Evolutionary conservation across 805 yeast genomes (phyloP).

Genomic region (Phaffomyces antillensis): DNA sequence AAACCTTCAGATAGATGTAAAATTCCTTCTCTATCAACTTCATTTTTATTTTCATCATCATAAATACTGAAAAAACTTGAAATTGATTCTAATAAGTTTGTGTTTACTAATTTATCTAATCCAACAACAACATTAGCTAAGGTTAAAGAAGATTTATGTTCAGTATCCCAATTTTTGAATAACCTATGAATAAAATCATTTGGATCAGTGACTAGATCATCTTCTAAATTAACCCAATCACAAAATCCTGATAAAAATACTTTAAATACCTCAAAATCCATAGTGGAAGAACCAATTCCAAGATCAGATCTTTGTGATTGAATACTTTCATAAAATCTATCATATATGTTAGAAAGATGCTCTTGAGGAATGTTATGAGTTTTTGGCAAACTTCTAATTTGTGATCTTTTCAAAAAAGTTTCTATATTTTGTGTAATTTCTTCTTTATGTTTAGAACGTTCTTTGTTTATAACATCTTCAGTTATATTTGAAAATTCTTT

Average conservation of each 20-base stretch:
- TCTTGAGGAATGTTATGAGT: constrained; percentile 51
- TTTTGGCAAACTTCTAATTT: constrained; percentile 77
- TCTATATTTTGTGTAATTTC: constrained; percentile 83
- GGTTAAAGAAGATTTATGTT: constrained; percentile 46
- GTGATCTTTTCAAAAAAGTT: constrained; percentile 85
- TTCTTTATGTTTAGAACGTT: constrained; percentile 64
- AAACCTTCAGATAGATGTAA: constrained; percentile 83
- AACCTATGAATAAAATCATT: constrained; percentile 52
- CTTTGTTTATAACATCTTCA: constrained; percentile 63
- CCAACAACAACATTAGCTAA: constrained; percentile 70
- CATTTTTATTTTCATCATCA: constrained; percentile 51
- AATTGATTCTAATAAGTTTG: constrained; percentile 71
- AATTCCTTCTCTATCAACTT: constrained; percentile 70
- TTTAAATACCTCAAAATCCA: constrained; percentile 67
- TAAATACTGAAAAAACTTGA: constrained; percentile 75
- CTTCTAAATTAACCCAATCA: constrained; percentile 56
- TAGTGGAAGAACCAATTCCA: constrained; percentile 53
- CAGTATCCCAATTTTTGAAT: constrained; percentile 67
- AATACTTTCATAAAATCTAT: constrained; percentile 71
- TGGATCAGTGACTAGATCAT: constrained; percentile 30
- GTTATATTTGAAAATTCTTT: constrained; percentile 80
- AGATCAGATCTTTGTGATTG: constrained; percentile 52
- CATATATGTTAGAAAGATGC: constrained; percentile 69
- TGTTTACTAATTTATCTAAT: constrained; percentile 57
- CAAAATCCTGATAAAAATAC: constrained; percentile 72